Evolutionary conservation across 352 stramenopile genomes (phyloP), one percentile per base, ranked within the genome.

Genomic region (Elongisporangium undulatum): DNA sequence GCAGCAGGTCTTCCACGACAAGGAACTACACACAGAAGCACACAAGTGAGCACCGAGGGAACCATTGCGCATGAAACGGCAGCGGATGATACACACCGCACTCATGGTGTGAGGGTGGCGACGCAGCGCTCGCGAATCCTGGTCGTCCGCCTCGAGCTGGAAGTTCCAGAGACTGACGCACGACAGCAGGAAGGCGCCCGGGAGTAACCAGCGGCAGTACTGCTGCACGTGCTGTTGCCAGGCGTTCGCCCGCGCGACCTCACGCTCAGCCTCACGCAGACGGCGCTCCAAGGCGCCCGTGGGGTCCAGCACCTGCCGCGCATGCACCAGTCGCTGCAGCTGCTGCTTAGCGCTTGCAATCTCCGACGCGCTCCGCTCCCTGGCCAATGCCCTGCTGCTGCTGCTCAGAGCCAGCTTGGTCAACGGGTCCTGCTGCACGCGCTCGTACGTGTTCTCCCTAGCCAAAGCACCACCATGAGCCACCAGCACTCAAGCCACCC

Each of bases 211-310:
- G 34, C 34, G 34, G 34, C 34, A 45, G 12, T 45, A 45, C 34
- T 45, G 34, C 34, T 45, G 34, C 34, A 45, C 34, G 12, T 45
- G 34, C 34, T 45, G 34, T 61, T 84, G 74, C 63, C 61, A 71
- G 34, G 70, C 49, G 4, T 71, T 41, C 6, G 71, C 49, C 21
- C 63, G 69, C 58, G 76, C 77, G 16, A 64, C 60, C 16, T 74
- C 67, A 3, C 58, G 64, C 57, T 86, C 74, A 3, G 77, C 74
- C 21, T 84, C 72, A 3, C 66, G 77, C 39, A 86, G 60, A 12
- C 77, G 74, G 10, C 61, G 51, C 52, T 83, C 65, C 57, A 87
- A 57, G 4, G 72, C 63, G 64, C 79, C 78, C 3, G 77, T 85
- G 19, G 74, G 74, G 49, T 87, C 74, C 16, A 83, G 61, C 12